Evolutionary conservation across 345 rosid genomes (phyloP).

Genomic region (Hypericum perforatum): DNA sequence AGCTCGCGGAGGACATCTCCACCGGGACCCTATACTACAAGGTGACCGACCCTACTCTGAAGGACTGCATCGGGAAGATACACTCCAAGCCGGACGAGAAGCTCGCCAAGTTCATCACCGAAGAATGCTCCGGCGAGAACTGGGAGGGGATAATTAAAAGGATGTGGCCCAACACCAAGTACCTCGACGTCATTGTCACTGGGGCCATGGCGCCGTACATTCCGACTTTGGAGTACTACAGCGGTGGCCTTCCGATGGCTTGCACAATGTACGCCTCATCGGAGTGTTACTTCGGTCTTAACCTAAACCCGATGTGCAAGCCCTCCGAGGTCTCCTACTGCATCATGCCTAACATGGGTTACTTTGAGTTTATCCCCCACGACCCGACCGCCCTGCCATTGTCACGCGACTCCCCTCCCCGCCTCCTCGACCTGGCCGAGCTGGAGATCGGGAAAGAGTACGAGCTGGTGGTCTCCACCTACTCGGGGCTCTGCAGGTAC

Average conservation of each 20-base stretch:
- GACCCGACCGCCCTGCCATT: conserved; percentile 19
- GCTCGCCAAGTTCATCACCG: conserved; percentile 42
- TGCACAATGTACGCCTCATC: conserved; percentile 98
- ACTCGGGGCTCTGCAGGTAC: conserved; percentile 78
- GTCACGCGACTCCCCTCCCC: conserved; percentile 25
- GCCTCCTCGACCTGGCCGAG: conserved; percentile 59
- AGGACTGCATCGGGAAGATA: conserved; percentile 27
- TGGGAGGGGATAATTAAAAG: conserved; percentile 73
- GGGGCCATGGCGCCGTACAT: conserved; percentile 98
- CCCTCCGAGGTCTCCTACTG: conserved; percentile 86
- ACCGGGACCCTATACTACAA: conserved; percentile 43
- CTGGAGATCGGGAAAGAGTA: conserved; percentile 82
- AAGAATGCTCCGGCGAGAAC: conserved; percentile 38
- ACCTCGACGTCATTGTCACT: conserved; percentile 84
- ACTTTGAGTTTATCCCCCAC: conserved; percentile 81
- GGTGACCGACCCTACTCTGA: conserved; percentile 41
- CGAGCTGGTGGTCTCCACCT: conserved; percentile 82
- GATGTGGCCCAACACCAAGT: conserved; percentile 87
- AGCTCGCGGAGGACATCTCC: conserved; percentile 50
- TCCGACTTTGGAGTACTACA: conserved; percentile 82
- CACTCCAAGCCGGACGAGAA: conserved; percentile 43
- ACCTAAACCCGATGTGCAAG: conserved; percentile 75
- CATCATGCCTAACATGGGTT: conserved; percentile 94
- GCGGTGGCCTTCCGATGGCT: conserved; percentile 70
- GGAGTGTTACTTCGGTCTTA: conserved; percentile 86